Evolutionary conservation across 179 eudicot genomes (phyloP), one percentile per base, ranked within the genome.

Genomic region (Patellifolia procumbens): DNA sequence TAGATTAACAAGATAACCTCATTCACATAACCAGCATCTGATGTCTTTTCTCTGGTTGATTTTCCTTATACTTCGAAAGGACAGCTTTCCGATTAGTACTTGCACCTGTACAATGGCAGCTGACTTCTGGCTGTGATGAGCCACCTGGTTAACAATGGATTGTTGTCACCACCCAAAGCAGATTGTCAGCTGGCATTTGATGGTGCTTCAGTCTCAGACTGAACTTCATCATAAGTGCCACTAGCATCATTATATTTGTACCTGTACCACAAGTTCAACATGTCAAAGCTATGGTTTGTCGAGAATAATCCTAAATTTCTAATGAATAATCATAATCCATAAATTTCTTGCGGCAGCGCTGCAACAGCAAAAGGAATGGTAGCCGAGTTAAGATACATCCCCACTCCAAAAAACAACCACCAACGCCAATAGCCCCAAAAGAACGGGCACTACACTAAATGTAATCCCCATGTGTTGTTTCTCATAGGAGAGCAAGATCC

Each of bases 191-290:
- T 77, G 17, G 60, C 70, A 13, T 35, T 48, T 71, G 83, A 42
- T 70, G 83, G 73, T 71, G 76, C 73, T 19, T 64, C 80, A 39
- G 80, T 72, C 75, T 82, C 87, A 17, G 83, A 10, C 42, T 84
- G 80, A 69, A 90, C 76, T 76, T 86, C 97, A 61, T 87, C 88
- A 46, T 93, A 95, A n/a, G 84, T 66, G 39, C 87, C 88, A 15
- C 87, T 83, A 51, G 82, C 91, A 78, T 89, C 92, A 62, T 95
- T 89, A 76, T 88, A 95, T 29, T 88, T 81, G 85, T 90, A 95
- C 99, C 99, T 94, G 82, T 20, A 3, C n/a, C 65, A 78, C 29
- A 71, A 76, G 46, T 46, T 10, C 19, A 60, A 19, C 28, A 31
- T 51, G 59, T 75, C 60, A 45, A 48, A 29, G 8, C 45, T 26